Percentiles rank a stretch among this genome's conserved stretches.
Evolutionary conservation across 169 alveolate species (phyloP).

Genomic region (Amoebophrya sp.): DNA sequence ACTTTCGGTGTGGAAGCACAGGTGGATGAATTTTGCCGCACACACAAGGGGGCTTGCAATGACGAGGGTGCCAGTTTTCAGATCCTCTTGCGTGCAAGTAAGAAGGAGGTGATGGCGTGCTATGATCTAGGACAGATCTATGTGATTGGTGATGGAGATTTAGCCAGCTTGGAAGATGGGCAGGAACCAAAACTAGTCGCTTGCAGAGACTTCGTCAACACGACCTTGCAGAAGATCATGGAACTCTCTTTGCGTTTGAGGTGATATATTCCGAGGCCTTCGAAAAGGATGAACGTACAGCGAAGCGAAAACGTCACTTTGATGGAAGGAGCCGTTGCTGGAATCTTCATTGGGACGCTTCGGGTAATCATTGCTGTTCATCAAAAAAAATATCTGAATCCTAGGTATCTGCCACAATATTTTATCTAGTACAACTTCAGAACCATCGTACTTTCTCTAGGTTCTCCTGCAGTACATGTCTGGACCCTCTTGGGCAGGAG

Average conservation of each 20-base stretch:
- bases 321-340: background rate
- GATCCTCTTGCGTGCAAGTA: background rate
- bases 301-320: background rate
- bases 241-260: background rate
- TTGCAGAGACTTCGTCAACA: background rate
- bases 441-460: no score
- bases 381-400: no score
- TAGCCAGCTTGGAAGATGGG: background rate
- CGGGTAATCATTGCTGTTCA: no score
- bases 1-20: no score
- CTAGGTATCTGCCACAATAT: no score
- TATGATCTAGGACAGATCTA: no score
- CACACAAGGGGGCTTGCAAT: background rate
- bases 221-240: background rate
- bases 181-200: background rate
- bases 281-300: background rate
- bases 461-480: background rate
- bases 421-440: no score
- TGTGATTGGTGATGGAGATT: background rate
- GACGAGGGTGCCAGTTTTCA: slow-evolving; percentile 2
- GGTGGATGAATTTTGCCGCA: background rate
- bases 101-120: background rate
- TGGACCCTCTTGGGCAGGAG: background rate
- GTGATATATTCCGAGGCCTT: background rate
- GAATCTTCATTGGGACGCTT: background rate